Conservation (phyloP, 108 stramenopile species). For the Cyclotella distinguenda region DNA sequence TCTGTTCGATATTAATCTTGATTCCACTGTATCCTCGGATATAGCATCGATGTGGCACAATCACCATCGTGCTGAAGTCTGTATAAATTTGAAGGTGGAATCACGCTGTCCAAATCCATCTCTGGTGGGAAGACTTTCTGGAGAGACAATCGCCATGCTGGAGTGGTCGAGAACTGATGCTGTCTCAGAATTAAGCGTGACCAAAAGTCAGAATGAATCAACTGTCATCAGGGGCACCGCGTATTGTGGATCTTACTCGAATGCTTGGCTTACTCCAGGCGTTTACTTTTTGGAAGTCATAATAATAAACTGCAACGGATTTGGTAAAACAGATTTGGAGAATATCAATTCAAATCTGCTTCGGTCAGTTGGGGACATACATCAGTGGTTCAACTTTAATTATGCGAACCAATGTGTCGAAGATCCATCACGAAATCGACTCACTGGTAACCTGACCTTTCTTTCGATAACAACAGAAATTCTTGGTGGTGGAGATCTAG, state of each 20-base stretch:
- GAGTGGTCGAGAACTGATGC: neutral
- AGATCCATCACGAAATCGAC: neutral
- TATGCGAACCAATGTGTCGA: slow-evolving; percentile 7
- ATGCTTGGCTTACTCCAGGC: neutral
- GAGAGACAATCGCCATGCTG: neutral
- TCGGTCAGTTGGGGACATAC: neutral
- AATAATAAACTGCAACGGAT: neutral
- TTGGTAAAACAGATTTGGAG: neutral
- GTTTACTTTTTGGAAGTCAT: neutral
- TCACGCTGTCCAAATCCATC: neutral
- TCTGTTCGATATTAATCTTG: neutral
- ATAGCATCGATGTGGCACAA: neutral
- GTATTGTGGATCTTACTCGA: neutral
- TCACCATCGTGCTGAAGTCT: neutral
- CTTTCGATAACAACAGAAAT: neutral
- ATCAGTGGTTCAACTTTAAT: neutral
- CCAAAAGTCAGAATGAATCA: no score
- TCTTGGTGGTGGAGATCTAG: no score
- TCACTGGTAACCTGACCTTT: neutral
- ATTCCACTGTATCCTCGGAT: neutral
- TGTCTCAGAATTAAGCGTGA: neutral
- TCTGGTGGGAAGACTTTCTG: slow-evolving; percentile 2
- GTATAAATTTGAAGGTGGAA: neutral
- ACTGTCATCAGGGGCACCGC: neutral
- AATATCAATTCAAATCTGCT: neutral